Base-by-base conservation (phyloP, 2,329 filamentous ascomycete species). In the Cladosporium sp. region DNA sequence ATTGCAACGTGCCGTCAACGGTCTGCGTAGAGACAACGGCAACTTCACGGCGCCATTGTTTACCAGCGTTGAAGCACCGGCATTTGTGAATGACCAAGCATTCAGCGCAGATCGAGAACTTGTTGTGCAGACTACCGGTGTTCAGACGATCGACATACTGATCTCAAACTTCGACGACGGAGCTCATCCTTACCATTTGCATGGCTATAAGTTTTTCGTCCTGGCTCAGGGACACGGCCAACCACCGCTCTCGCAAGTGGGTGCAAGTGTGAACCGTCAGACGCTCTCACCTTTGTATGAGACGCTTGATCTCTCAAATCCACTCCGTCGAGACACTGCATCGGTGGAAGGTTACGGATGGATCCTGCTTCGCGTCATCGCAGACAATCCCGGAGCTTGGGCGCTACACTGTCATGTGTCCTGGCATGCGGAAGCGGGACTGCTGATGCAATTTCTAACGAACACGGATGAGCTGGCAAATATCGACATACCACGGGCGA, bases 301-400 rank as follows among this genome's bases (percentile, higher is more conserved):
- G 18, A 56, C 68, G 11, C 61, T 74, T 3, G 62, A 71, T 52
- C 56, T 71, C 2, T 55, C 57, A 16, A 71, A 76, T 53, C 72
- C 77, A 3, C 63, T 78, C 3, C 69, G 74, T n/a, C 67, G 78
- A 38, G 78, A 81, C 58, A 79, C 77, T 2, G 70, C 78, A 3
- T 77, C 76, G 0, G 70, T 78, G 0, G 76, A 80, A 60, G 75
- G 73, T 0, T 81, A 77, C 48, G 77, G 76, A 0, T 82, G 78
- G 78, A 68, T 74, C 2, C 59, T 79, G n/a, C 63, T 83, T 10
- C 68, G 80, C 51, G 74, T 82, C 11, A 69, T 79, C 2, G 72
- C 79, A 0, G 79, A 83, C 54, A 83, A 82, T 59, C 75, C 79
- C 0, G 80, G 80, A 1, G 58, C 79, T 1, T 83, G 80, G 80